Evolutionary conservation across 441 rosid genomes (phyloP).

Genomic region (Bocquillonia castaneifolia): DNA sequence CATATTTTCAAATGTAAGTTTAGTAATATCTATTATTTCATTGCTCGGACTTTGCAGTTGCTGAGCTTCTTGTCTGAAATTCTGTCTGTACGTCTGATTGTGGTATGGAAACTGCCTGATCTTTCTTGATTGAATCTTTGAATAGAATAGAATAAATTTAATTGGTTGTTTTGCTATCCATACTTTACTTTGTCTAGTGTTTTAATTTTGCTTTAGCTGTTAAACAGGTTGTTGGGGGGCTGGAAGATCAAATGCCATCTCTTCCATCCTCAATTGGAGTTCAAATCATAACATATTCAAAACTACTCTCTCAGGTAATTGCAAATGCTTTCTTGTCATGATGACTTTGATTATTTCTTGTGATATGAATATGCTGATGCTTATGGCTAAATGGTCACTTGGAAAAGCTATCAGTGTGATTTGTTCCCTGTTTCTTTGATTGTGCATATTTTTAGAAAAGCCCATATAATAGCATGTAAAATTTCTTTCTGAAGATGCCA

Average conservation of each 20-base stretch:
- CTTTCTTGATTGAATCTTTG: conserved; percentile 22
- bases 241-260: conserved; percentile 76
- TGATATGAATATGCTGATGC: neutral
- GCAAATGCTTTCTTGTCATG: conserved; percentile 17
- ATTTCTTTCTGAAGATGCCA: neutral
- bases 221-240: conserved; percentile 89
- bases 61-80: conserved; percentile 73
- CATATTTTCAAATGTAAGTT: conserved; percentile 12
- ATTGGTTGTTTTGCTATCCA: neutral
- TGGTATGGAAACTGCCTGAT: conserved; percentile 51
- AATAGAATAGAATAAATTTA: conserved; percentile 5
- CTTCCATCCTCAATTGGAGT: conserved; percentile 74
- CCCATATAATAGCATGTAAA: neutral
- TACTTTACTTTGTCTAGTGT: neutral
- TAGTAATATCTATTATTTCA: conserved; percentile 9
- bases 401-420: neutral
- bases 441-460: neutral
- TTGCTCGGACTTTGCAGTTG: conserved; percentile 54
- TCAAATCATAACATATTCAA: conserved; percentile 66
- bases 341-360: conserved; percentile 10
- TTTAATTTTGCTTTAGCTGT: conserved; percentile 25
- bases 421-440: neutral
- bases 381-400: neutral
- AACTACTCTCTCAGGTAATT: conserved; percentile 75
- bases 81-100: conserved; percentile 73